Base-by-base conservation (phyloP, 257 asterid genomes). In the Fraxinus anomala region DNA sequence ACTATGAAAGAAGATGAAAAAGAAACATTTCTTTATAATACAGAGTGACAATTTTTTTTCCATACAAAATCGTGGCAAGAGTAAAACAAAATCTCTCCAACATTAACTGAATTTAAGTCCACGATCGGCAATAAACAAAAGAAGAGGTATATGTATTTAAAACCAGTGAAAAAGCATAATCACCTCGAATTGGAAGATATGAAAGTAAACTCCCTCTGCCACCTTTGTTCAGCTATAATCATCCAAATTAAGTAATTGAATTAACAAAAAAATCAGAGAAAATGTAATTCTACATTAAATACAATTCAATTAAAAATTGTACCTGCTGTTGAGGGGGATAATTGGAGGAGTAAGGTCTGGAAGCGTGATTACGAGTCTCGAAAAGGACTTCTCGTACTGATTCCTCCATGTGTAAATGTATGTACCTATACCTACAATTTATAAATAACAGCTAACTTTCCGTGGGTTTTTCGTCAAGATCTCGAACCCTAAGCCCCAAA, bases 321-420 rank as follows among this genome's bases (percentile, higher is more conserved):
- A 91, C 96, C 92, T 86, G 91, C 54, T 80, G 92, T 76, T 82
- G 81, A 73, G 96, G 97, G 73, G 97, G 99, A 77, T 92, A 91
- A 88, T 90, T 89, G 78, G 97, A 86, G 28, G 82, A 67, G 84
- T 82, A 89, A 78, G 93, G 95, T 65, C 89, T 83, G 59, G 97
- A 90, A 82, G 96, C 95, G 84, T 92, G 99, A 63, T 84, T 92
- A 56, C 92, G 90, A 77, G 94, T 84, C 88, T 90, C 97, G 76
- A 89, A 89, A 16, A 91, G 85, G 36, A 87, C 80, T 82, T 88
- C 90, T 40, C 80, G 74, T 2, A 70, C 79, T 17, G 85, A 74
- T 80, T 82, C 91, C 83, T 80, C 89, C 96, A 91, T 88, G 49
- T 66, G 19, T 70, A 34, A 19, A 39, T 36, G 21, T n/a, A 17